These are phyloP conservation scores for Suhomyces sp. DNA, from an alignment of 805 yeast species.

Conservation along the genomic window DNA sequence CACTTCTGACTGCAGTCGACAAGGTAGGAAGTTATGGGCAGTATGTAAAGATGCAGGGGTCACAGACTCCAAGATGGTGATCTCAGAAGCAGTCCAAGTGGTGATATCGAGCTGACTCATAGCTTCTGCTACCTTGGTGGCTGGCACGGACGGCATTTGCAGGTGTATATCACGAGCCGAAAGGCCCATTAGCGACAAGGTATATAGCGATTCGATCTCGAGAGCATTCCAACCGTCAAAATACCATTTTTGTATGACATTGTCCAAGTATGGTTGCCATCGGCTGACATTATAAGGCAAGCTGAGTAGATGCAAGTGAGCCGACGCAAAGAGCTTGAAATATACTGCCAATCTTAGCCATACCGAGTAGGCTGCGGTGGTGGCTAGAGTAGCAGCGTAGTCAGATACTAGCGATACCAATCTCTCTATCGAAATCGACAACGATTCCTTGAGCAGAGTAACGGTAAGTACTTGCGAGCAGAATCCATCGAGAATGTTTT, in stretches of 20 bases:
- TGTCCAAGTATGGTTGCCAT: background rate
- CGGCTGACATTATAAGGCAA: background rate
- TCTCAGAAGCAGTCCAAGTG: slow-evolving; percentile 7
- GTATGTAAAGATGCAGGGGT: background rate
- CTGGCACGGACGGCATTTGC: background rate
- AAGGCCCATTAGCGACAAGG: background rate
- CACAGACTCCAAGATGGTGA: background rate
- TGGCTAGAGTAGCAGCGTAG: background rate
- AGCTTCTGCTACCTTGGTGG: background rate
- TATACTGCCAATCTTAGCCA: background rate
- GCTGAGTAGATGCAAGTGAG: background rate
- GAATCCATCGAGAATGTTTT: background rate
- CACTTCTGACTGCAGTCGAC: background rate
- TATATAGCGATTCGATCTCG: background rate
- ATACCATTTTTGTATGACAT: background rate
- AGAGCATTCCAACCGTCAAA: background rate
- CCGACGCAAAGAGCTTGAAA: background rate
- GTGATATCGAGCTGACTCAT: background rate
- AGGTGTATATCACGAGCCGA: background rate
- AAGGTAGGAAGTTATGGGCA: background rate
- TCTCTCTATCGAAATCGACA: background rate
- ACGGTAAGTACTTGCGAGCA: background rate
- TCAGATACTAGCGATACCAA: background rate
- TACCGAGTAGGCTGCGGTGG: background rate
- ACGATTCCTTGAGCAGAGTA: background rate